A percentile compares a stretch with the other conserved stretches of the same genome.
Evolutionary conservation across 768 basidiomycete species (phyloP).

Genomic region (Termitomyces sp.): DNA sequence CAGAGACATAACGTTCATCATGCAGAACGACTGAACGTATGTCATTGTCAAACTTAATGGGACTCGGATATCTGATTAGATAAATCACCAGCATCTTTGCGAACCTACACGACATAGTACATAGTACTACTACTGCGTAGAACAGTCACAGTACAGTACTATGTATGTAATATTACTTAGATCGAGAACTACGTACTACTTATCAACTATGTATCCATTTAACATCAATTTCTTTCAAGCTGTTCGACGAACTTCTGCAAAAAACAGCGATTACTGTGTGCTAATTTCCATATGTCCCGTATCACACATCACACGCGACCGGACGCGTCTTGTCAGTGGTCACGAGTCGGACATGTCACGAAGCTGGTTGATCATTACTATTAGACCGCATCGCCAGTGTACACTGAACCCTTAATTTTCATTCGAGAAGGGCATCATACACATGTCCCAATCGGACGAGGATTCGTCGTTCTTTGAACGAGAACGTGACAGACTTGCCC

Average conservation of each 20-base stretch:
- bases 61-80: background rate
- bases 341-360: background rate
- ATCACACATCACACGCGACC: too few relatives aligned
- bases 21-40: conserved; percentile 23
- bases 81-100: conserved; percentile 17
- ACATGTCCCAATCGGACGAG: conserved; percentile 41
- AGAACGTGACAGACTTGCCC: conserved; percentile 71
- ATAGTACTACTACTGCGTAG: too few relatives aligned
- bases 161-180: too few relatives aligned
- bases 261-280: too few relatives aligned
- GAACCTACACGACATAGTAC: conserved; percentile 13
- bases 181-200: too few relatives aligned
- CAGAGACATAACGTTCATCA: conserved; percentile 22
- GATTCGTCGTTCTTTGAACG: conserved; percentile 70
- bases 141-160: too few relatives aligned
- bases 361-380: background rate
- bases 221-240: background rate
- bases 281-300: too few relatives aligned
- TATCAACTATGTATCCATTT: background rate
- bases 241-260: too few relatives aligned
- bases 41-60: too few relatives aligned
- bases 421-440: background rate
- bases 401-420: background rate
- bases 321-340: conserved; percentile 3
- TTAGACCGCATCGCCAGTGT: too few relatives aligned